phyloP scores from a whole-genome alignment of 768 basidiomycete genomes.

The Pulveroboletus ravenelii region DNA sequence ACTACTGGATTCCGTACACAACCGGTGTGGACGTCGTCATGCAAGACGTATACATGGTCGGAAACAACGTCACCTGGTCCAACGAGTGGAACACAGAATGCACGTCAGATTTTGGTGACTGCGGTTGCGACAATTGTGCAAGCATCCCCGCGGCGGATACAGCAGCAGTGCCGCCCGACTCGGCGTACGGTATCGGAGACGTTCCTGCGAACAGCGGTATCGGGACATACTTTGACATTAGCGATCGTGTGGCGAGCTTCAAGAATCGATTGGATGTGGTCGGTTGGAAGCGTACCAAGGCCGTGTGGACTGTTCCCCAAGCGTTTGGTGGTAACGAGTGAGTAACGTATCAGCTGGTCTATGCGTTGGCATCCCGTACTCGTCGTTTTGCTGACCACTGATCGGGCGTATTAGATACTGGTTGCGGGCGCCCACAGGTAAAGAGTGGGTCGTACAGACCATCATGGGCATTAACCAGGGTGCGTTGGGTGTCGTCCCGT shows the following conservation, averaged over 20 bases:
- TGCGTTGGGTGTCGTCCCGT: slow-evolving; percentile 46
- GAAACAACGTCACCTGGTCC: slow-evolving; percentile 62
- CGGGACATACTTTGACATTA: slow-evolving; percentile 58
- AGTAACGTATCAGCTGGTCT: slow-evolving; percentile 14
- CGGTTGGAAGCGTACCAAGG: slow-evolving; percentile 65
- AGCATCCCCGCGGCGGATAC: slow-evolving; percentile 40
- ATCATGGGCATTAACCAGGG: slow-evolving; percentile 70
- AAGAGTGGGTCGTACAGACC: slow-evolving; percentile 63
- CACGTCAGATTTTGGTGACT: slow-evolving; percentile 63
- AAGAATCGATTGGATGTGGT: slow-evolving; percentile 51
- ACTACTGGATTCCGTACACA: slow-evolving; percentile 54
- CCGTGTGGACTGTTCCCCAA: slow-evolving; percentile 79
- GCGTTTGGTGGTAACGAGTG: slow-evolving; percentile 49
- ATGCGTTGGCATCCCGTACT: neutral
- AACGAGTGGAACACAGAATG: slow-evolving; percentile 58
- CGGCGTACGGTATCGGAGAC: slow-evolving; percentile 12
- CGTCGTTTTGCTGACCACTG: neutral
- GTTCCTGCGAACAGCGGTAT: slow-evolving; percentile 30
- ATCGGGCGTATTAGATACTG: slow-evolving; percentile 42
- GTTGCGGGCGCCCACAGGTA: slow-evolving; percentile 60
- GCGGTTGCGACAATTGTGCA: slow-evolving; percentile 66
- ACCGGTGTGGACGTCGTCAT: slow-evolving; percentile 65
- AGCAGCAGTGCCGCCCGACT: slow-evolving; percentile 24
- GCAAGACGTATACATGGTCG: slow-evolving; percentile 52
- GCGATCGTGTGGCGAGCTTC: slow-evolving; percentile 63